Percentiles rank a stretch among this genome's conserved stretches.
Conservation (phyloP, 179 eudicot species). For the Spergularia azorica region DNA sequence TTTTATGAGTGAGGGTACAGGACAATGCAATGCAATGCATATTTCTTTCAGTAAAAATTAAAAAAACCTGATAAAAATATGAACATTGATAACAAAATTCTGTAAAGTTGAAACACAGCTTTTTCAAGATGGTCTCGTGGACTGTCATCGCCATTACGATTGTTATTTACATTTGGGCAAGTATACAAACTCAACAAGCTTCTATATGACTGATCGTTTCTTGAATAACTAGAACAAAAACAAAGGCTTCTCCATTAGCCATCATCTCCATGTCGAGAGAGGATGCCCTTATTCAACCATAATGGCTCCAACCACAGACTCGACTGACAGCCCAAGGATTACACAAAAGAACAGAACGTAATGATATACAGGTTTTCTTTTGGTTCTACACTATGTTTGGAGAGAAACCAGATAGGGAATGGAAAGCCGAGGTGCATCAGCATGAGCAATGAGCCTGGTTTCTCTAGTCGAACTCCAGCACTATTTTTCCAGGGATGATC, state of each 20-base stretch:
- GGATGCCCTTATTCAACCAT: conserved; percentile 19
- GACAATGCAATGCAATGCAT: no score
- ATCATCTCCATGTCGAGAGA: not conserved
- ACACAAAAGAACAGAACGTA: not conserved
- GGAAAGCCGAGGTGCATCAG: not conserved
- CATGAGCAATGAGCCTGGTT: not conserved
- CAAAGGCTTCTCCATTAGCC: no score
- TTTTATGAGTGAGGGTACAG: no score
- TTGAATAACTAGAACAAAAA: not conserved
- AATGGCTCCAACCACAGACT: conserved; percentile 10
- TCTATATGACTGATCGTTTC: not conserved
- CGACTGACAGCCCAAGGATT: not conserved
- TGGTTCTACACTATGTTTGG: not conserved
- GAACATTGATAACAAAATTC: no score
- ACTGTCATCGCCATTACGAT: not conserved
- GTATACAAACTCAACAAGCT: not conserved
- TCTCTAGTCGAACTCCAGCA: conserved; percentile 74
- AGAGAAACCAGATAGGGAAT: not conserved
- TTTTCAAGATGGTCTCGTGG: not conserved
- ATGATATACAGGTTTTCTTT: not conserved
- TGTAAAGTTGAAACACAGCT: no score
- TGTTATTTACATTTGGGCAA: not conserved
- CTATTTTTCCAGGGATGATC: conserved; percentile 78
- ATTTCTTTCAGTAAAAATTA: no score
- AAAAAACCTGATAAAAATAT: no score